Evolutionary conservation across 768 basidiomycete genomes (phyloP).

Genomic region (Crassisporium funariophilum): DNA sequence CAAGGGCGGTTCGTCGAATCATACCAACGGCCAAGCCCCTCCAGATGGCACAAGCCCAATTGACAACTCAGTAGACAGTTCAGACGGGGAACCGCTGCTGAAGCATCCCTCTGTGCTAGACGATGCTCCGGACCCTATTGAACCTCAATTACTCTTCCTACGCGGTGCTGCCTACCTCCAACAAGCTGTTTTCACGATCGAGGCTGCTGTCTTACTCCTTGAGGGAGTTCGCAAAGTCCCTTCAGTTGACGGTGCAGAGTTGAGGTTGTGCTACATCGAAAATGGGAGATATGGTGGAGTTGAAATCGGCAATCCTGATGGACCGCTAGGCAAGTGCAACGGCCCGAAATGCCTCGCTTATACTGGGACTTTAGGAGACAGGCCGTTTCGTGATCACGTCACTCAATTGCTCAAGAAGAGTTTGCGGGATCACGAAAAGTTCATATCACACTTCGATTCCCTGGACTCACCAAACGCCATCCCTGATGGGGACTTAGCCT

Average conservation of each 20-base stretch:
- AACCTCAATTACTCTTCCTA: constrained; percentile 81
- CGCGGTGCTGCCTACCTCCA: constrained; percentile 84
- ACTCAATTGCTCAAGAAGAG: constrained; percentile 65
- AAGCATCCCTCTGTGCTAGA: constrained; percentile 76
- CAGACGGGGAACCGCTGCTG: constrained; percentile 52
- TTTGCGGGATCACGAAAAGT: constrained; percentile 83
- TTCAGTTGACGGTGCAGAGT: constrained; percentile 69
- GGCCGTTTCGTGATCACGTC: constrained; percentile 62
- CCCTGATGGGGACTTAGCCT: constrained; percentile 47
- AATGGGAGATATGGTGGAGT: constrained; percentile 82
- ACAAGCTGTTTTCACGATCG: constrained; percentile 75
- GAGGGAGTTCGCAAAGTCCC: constrained; percentile 67
- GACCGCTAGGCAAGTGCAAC: constrained; percentile 63
- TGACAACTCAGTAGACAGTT: constrained; percentile 47
- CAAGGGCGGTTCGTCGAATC: constrained; percentile 46
- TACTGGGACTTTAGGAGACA: constrained; percentile 54
- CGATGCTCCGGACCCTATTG: constrained; percentile 84
- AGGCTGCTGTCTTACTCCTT: constrained; percentile 66
- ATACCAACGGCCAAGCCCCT: constrained; percentile 65
- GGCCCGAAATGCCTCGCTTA: constrained; percentile 69
- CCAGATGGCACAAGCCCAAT: constrained; percentile 62
- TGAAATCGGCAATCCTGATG: constrained; percentile 80
- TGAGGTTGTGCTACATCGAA: constrained; percentile 75
- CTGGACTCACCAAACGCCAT: constrained; percentile 46
- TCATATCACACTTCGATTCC: constrained; percentile 80